Evolutionary conservation across 352 stramenopile species (phyloP), one percentile per base, ranked within the genome.

Genomic region (Globisporangium okanoganense): DNA sequence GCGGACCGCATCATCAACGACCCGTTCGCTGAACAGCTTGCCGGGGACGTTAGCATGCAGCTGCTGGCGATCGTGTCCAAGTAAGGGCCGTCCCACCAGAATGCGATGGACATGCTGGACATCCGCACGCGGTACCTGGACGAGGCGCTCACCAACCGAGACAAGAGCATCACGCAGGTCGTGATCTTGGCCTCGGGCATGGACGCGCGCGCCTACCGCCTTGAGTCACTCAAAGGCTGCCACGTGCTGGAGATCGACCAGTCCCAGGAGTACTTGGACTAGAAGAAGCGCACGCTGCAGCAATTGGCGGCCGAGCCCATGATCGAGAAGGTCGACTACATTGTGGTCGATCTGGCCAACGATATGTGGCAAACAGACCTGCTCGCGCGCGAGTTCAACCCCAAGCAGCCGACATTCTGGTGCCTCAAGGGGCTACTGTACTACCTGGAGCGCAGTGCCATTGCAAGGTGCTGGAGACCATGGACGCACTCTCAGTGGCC

Each of bases 41-140:
- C 64, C 2, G 61, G 61, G 4, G 55, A 64, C 51, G 36, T 38
- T n/a, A 33, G 13, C 8, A 25, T 35, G n/a, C 33, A 47, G 33
- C 4, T 67, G 18, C 12, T 51, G 35, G 40, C 48, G 27, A 22
- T 52, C 13, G 59, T 52, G 9, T 40, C 43, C 16, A 64, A 63
- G 29, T 68, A 57, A 57, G 62, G 48, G 1, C 22, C 33, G 1
- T 53, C 36, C 10, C 18, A 44, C 1, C 27, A 53, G 0, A 22
- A 13, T 1, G 35, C 24, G 7, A 35, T 44, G 52, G 43, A 70
- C 44, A 49, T 68, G 47, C 22, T 70, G 18, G 64, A 51, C 24
- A 50, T 70, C 18, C 64, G 58, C 38, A 70, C 64, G 59, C 55
- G 59, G 35, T 70, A 64, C 49, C 57, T 70, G 38, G 64, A 70